Conservation (phyloP, 164 flowering plant genomes). For the Taxillus chinensis region DNA sequence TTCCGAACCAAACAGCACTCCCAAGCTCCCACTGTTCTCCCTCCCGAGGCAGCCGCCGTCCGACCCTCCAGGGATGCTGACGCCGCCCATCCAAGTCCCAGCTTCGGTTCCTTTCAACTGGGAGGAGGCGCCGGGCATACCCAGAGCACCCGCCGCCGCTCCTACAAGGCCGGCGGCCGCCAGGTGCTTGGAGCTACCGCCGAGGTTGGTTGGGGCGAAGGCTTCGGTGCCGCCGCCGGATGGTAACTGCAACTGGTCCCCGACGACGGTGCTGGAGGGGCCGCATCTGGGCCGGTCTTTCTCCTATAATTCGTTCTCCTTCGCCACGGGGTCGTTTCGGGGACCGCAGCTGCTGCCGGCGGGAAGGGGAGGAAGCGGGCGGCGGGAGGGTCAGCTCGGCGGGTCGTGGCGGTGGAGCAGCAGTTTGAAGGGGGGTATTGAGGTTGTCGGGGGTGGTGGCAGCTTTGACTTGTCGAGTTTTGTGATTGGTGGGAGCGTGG, state of each 20-base stretch:
- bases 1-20: conserved; percentile 19
- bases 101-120: conserved; percentile 65
- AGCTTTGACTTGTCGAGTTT: conserved; percentile 14
- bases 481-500: background rate
- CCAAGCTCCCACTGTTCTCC: conserved; percentile 43
- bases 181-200: conserved; percentile 56
- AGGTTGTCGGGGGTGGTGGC: conserved; percentile 14
- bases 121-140: conserved; percentile 84
- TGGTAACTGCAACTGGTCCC: conserved; percentile 30
- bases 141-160: conserved; percentile 17
- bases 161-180: conserved; percentile 10
- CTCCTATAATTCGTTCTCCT: conserved; percentile 21
- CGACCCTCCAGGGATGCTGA: conserved; percentile 36
- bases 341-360: background rate
- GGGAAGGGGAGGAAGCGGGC: background rate
- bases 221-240: conserved; percentile 11
- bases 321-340: conserved; percentile 8
- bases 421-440: conserved; percentile 17
- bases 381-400: conserved; percentile 11
- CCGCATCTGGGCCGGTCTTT: conserved; percentile 37
- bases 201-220: conserved; percentile 26
- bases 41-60: conserved; percentile 18
- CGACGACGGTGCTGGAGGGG: conserved; percentile 55
- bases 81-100: conserved; percentile 45
- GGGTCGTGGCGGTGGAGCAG: conserved; percentile 26